Conservation (phyloP, 2,329 filamentous ascomycete species). For the Gyromitra esculenta region DNA sequence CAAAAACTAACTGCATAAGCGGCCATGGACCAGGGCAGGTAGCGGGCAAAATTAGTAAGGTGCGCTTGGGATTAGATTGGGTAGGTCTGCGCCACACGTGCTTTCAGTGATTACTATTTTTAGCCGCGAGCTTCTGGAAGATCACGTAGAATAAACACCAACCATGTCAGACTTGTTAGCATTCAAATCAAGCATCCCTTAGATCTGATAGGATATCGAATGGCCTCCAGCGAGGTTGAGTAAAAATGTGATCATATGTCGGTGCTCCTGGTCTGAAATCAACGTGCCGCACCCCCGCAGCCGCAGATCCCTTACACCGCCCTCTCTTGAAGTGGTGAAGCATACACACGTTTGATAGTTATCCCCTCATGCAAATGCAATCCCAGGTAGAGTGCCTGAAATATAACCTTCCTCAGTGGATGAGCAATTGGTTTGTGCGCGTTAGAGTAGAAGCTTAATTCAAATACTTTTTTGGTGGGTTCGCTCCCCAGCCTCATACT, state of each 20-base stretch:
- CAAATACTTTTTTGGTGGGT: not conserved
- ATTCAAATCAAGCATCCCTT: conserved; percentile 1
- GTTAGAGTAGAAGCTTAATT: conserved; percentile 7
- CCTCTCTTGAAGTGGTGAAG: not conserved
- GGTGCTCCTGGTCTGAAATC: not conserved
- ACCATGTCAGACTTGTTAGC: not conserved
- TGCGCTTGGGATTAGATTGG: conserved; percentile 4
- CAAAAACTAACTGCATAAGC: conserved; percentile 9
- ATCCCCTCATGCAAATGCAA: not conserved
- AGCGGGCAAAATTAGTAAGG: conserved; percentile 16
- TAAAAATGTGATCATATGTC: conserved; percentile 8
- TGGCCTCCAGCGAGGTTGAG: not conserved
- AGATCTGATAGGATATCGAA: not conserved
- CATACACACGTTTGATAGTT: not conserved
- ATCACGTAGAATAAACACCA: not conserved
- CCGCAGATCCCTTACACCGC: conserved; percentile 14
- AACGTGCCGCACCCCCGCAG: conserved; percentile 5
- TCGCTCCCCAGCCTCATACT: not conserved
- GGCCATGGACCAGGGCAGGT: not conserved
- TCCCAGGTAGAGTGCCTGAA: conserved; percentile 5
- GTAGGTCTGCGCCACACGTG: conserved; percentile 23
- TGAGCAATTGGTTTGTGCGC: not conserved
- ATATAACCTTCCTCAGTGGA: not conserved
- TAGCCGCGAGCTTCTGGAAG: conserved; percentile 4
- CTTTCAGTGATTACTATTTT: conserved; percentile 25